Conservation (phyloP, 2,329 filamentous ascomycete species). For the Keithomyces neogunnii region DNA sequence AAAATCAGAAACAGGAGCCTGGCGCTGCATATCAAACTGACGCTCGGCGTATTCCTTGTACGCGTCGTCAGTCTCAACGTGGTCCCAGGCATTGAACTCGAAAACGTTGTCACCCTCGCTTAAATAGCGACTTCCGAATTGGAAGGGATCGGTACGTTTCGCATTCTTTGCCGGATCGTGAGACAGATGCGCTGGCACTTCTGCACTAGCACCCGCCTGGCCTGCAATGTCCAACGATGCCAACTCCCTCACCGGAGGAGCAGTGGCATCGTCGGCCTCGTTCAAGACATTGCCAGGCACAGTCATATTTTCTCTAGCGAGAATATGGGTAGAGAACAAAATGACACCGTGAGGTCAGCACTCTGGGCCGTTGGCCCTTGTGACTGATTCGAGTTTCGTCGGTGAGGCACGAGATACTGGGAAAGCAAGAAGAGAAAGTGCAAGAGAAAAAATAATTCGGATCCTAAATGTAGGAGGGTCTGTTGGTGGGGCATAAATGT, state of each 20-base stretch:
- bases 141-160: constrained; percentile 87
- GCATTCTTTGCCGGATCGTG: constrained; percentile 65
- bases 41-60: constrained; percentile 80
- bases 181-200: constrained; percentile 53
- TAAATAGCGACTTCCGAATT: constrained; percentile 85
- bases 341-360: not conserved
- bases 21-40: constrained; percentile 79
- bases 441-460: not conserved
- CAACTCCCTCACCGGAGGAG: constrained; percentile 15
- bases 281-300: constrained; percentile 14
- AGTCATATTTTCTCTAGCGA: constrained; percentile 1
- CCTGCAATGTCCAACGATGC: constrained; percentile 15
- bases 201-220: not conserved
- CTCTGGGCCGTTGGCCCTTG: not conserved
- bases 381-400: constrained; percentile 1
- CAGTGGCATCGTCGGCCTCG: constrained; percentile 11
- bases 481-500: not conserved
- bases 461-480: not conserved
- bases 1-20: constrained; percentile 83
- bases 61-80: constrained; percentile 83
- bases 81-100: constrained; percentile 98
- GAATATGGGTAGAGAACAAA: not conserved
- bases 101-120: constrained; percentile 83
- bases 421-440: not conserved
- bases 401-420: not conserved